Percentiles rank a stretch among this genome's conserved stretches.
Evolutionary conservation across 225 moss, liverwort and hornwort species (phyloP).

Genomic region (Lunularia cruciata): DNA sequence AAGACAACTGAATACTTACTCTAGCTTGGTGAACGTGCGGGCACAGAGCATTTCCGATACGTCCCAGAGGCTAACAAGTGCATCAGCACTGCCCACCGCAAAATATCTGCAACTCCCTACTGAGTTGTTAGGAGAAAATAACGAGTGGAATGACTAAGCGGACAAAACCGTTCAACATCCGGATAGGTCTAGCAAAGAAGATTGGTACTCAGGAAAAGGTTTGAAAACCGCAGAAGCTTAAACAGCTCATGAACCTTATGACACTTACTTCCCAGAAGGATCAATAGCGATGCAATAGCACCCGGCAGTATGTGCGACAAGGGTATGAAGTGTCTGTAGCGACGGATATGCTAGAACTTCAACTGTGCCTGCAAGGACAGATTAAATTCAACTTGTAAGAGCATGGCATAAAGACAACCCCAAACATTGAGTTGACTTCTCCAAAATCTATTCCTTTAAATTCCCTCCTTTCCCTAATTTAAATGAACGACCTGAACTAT

Average conservation of each 20-base stretch:
- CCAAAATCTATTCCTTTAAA: too few species aligned
- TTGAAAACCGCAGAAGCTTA: too few species aligned
- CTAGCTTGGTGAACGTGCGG: conserved; percentile 95
- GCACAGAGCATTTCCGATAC: conserved; percentile 97
- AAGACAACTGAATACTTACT: conserved; percentile 47
- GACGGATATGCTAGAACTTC: conserved; percentile 95
- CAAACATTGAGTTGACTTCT: too few species aligned
- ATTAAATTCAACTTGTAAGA: too few species aligned
- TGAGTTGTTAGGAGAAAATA: conserved; percentile 13
- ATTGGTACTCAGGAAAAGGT: too few species aligned
- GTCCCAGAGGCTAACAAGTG: conserved; percentile 97
- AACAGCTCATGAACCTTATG: too few species aligned
- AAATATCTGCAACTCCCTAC: conserved; percentile 60
- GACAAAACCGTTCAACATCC: neutral
- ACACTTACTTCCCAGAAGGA: conserved; percentile 95
- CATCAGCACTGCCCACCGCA: conserved; percentile 99
- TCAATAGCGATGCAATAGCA: conserved; percentile 99
- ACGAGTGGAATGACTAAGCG: too few species aligned
- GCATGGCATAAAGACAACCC: too few species aligned
- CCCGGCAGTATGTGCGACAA: conserved; percentile 93
- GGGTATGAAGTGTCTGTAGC: conserved; percentile 88
- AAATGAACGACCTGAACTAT: too few species aligned
- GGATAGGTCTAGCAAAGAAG: too few species aligned
- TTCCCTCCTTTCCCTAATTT: too few species aligned
- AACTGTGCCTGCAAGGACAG: conserved; percentile 71